A percentile compares a stretch with the other conserved stretches of the same genome.
These are phyloP conservation scores for Vitis rotundifolia DNA, from an alignment of 164 flowering plant species.

Conservation along the genomic window DNA sequence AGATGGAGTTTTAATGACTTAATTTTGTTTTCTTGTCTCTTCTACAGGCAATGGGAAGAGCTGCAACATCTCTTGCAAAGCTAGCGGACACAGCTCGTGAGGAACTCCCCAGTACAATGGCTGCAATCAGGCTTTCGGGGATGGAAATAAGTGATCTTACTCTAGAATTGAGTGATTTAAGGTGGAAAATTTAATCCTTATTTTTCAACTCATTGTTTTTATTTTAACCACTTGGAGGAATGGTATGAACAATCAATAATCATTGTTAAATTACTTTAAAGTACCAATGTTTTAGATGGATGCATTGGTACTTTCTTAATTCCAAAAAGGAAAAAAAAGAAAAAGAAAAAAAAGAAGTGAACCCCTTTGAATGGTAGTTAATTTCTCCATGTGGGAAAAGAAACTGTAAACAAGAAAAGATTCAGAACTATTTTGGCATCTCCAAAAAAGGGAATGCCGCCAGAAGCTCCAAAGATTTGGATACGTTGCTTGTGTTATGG, in stretches of 20 bases:
- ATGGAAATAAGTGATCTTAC: slow-evolving; percentile 98
- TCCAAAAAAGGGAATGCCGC: too few relatives aligned
- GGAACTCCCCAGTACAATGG: slow-evolving; percentile 94
- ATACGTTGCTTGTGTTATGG: too few relatives aligned
- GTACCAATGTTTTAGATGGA: not conserved
- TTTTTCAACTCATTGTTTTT: not conserved
- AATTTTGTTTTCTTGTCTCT: slow-evolving; percentile 3
- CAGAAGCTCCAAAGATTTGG: too few relatives aligned
- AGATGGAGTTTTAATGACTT: slow-evolving; percentile 8
- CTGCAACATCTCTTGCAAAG: slow-evolving; percentile 84
- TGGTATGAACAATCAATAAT: not conserved
- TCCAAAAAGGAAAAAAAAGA: too few relatives aligned
- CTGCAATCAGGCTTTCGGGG: slow-evolving; percentile 88
- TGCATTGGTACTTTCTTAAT: not conserved
- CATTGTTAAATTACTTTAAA: not conserved
- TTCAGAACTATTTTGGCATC: too few relatives aligned
- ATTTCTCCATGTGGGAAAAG: not conserved
- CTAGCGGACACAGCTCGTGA: slow-evolving; percentile 87
- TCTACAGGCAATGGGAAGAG: slow-evolving; percentile 81
- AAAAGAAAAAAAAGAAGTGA: not conserved
- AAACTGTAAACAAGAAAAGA: too few relatives aligned
- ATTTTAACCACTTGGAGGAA: not conserved
- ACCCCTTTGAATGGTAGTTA: not conserved
- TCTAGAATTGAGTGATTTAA: slow-evolving; percentile 82
- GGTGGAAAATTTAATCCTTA: slow-evolving; percentile 39